Conservation (phyloP, 225 moss, liverwort and hornwort species). For the Asterella californica region DNA sequence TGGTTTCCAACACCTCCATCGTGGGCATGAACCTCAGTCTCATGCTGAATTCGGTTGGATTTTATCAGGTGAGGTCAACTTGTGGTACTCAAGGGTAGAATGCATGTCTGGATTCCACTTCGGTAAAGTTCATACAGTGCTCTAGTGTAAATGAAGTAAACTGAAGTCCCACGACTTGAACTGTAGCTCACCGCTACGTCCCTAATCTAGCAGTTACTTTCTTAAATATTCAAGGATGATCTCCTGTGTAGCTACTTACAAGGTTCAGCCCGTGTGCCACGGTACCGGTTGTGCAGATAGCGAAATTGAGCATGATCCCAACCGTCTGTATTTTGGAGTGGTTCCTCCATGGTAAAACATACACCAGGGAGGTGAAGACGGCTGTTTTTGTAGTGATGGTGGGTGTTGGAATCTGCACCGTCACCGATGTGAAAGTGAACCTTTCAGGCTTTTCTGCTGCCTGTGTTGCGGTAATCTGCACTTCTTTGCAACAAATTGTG, state of each 20-base stretch:
- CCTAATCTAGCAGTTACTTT: background rate
- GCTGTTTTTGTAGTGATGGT: slow-evolving; percentile 61
- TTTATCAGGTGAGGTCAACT: slow-evolving; percentile 57
- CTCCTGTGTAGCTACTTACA: background rate
- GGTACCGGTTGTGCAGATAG: slow-evolving; percentile 40
- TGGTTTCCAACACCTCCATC: slow-evolving; percentile 71
- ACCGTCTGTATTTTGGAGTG: slow-evolving; percentile 76
- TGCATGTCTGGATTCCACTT: background rate
- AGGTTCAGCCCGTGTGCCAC: background rate
- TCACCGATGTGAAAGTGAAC: slow-evolving; percentile 78
- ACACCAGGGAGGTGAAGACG: slow-evolving; percentile 58
- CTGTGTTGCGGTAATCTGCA: slow-evolving; percentile 57
- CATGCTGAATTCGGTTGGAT: slow-evolving; percentile 75
- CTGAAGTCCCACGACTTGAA: background rate
- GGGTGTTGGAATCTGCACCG: slow-evolving; percentile 72
- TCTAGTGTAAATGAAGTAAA: background rate
- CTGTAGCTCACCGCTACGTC: background rate
- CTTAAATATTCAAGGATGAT: background rate
- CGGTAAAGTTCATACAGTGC: background rate
- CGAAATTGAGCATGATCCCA: slow-evolving; percentile 86
- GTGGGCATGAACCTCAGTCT: slow-evolving; percentile 83
- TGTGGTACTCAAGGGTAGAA: background rate
- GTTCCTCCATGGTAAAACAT: slow-evolving; percentile 61
- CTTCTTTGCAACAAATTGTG: slow-evolving; percentile 82
- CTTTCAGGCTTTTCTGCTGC: slow-evolving; percentile 56